Conservation (phyloP, 208 protist species). For the Trypanosomatidae sp. region DNA sequence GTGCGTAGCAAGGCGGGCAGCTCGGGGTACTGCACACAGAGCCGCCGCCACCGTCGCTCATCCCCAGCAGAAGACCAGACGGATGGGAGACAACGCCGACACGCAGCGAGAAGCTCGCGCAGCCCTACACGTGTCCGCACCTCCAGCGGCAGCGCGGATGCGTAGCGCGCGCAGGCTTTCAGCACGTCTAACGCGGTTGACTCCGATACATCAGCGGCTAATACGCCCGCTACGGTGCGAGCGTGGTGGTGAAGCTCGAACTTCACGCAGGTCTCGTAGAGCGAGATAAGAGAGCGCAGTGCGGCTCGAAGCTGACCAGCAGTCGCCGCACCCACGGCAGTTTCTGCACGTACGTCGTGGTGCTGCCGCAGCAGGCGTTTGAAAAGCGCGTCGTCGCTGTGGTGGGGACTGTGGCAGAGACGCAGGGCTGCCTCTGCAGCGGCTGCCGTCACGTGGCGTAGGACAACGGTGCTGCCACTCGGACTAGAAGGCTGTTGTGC, state of each 20-base stretch:
- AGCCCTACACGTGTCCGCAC: constrained; percentile 1
- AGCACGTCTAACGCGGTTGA: constrained; percentile 12
- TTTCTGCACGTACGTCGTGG: background rate
- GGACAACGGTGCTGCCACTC: constrained; percentile 8
- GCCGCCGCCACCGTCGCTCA: constrained; percentile 17
- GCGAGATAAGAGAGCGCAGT: constrained; percentile 19
- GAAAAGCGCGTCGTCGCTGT: constrained; percentile 28
- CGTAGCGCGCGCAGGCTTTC: constrained; percentile 19
- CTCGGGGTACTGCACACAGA: constrained; percentile 20
- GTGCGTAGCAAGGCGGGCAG: too few relatives aligned
- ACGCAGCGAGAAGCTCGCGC: constrained; percentile 8
- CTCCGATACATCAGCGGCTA: constrained; percentile 2
- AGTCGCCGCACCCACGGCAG: too few relatives aligned
- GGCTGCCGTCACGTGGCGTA: constrained; percentile 24
- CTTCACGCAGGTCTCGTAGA: constrained; percentile 30
- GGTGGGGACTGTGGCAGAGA: constrained; percentile 15
- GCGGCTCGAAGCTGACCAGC: too few relatives aligned
- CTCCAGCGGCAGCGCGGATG: constrained; percentile 3
- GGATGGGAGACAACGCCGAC: too few relatives aligned
- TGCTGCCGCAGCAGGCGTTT: constrained; percentile 12
- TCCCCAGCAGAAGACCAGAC: background rate
- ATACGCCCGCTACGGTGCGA: background rate
- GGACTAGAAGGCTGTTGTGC: background rate
- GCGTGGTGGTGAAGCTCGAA: constrained; percentile 34
- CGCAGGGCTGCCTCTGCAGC: constrained; percentile 31